These are phyloP conservation scores for Annulohypoxylon nitens DNA, from an alignment of 495 filamentous ascomycete genomes.

Conservation along the genomic window DNA sequence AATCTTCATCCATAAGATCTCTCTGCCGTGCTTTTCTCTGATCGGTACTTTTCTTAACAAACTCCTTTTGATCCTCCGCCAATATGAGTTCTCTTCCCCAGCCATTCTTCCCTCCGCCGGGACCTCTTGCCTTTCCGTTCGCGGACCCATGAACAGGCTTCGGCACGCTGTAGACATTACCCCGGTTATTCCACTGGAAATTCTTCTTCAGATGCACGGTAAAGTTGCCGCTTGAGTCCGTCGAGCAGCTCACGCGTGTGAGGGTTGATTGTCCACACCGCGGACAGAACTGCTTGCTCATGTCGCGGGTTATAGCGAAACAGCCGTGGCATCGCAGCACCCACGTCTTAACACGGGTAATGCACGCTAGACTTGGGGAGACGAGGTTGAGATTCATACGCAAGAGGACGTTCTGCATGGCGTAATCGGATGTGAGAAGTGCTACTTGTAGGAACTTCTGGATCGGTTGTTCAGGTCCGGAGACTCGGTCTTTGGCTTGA, in stretches of 20 bases:
- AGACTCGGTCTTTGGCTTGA: conserved; percentile 70
- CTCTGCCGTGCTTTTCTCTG: conserved; percentile 75
- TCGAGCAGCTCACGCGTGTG: conserved; percentile 87
- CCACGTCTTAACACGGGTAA: conserved; percentile 85
- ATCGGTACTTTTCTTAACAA: conserved; percentile 70
- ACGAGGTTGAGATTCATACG: conserved; percentile 95
- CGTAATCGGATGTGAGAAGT: conserved; percentile 92
- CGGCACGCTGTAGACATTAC: conserved; percentile 89
- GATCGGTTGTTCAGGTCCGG: conserved; percentile 56
- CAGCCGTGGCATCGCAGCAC: conserved; percentile 95
- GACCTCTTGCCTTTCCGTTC: conserved; percentile 73
- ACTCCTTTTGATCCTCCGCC: conserved; percentile 97
- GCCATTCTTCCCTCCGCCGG: conserved; percentile 86
- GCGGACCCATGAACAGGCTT: conserved; percentile 86
- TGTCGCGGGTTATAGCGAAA: conserved; percentile 86
- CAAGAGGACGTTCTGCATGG: conserved; percentile 94
- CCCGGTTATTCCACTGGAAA: conserved; percentile 95
- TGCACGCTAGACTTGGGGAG: conserved; percentile 78
- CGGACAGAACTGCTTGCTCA: conserved; percentile 92
- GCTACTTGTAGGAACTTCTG: conserved; percentile 82
- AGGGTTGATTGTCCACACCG: conserved; percentile 89
- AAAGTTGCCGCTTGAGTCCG: conserved; percentile 82
- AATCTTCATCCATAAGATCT: conserved; percentile 96
- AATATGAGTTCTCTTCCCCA: conserved; percentile 87
- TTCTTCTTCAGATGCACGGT: conserved; percentile 91